These are phyloP conservation scores for Pichia sp. DNA, from an alignment of 1,139 yeast species.

Conservation along the genomic window DNA sequence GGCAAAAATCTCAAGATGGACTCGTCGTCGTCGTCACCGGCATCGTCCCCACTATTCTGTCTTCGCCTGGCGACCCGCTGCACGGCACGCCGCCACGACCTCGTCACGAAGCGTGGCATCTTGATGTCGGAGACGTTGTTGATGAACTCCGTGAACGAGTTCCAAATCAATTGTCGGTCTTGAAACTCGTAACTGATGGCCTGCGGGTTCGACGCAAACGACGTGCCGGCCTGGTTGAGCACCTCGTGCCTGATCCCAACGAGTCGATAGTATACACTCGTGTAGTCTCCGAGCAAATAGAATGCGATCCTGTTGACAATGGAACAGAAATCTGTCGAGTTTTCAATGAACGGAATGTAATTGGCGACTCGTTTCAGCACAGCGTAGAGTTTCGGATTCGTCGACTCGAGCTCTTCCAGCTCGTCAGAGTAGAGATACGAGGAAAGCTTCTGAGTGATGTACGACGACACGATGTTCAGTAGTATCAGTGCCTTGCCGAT, in stretches of 20 bases:
- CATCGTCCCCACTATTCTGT: not conserved
- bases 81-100: constrained; percentile 1
- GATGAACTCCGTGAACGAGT: constrained; percentile 76
- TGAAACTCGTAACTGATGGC: constrained; percentile 84
- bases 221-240: constrained; percentile 38
- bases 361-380: constrained; percentile 28
- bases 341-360: constrained; percentile 46
- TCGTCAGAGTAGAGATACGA: constrained; percentile 42
- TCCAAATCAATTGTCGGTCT: constrained; percentile 87
- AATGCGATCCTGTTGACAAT: constrained; percentile 49
- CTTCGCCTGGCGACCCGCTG: not conserved
- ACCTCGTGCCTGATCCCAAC: constrained; percentile 58
- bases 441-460: constrained; percentile 48
- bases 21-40: constrained; percentile 1
- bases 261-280: constrained; percentile 57
- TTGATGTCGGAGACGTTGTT: constrained; percentile 27
- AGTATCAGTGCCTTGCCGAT: constrained; percentile 9
- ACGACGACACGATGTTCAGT: constrained; percentile 47
- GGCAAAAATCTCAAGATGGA: constrained; percentile 47
- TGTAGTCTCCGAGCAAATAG: constrained; percentile 62
- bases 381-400: not conserved
- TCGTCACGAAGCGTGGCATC: not conserved
- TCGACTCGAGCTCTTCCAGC: constrained; percentile 1
- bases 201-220: constrained; percentile 55
- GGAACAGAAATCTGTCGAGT: constrained; percentile 39